phyloP scores from a whole-genome alignment of 495 filamentous ascomycete genomes.

The Penicillium silybi region DNA sequence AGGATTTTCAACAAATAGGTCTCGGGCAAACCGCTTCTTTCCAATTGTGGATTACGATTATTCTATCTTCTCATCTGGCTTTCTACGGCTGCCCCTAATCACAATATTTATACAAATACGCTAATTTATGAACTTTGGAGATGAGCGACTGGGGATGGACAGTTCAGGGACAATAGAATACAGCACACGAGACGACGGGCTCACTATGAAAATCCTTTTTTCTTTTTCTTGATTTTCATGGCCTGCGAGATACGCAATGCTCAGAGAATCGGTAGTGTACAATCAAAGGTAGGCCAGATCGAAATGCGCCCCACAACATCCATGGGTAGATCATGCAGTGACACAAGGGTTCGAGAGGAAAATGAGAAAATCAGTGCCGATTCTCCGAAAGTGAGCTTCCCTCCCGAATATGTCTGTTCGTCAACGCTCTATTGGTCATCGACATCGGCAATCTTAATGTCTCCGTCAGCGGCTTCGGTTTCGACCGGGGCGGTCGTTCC shows the following conservation, averaged over 20 bases:
- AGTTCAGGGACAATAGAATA: background rate
- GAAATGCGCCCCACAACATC: background rate
- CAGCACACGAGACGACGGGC: background rate
- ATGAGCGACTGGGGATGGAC: too few species aligned
- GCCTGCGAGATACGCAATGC: background rate
- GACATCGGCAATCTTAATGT: constrained; percentile 30
- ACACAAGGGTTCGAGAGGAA: constrained; percentile 2
- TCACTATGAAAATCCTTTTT: background rate
- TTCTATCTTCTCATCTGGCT: background rate
- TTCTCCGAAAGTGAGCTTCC: background rate
- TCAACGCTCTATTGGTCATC: constrained; percentile 16
- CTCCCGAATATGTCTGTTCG: background rate
- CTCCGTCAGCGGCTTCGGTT: constrained; percentile 21
- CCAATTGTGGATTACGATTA: background rate
- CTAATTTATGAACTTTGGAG: background rate
- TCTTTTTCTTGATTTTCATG: constrained; percentile 3
- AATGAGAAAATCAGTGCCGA: background rate
- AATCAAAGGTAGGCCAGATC: constrained; percentile 2
- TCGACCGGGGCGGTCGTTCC: constrained; percentile 33
- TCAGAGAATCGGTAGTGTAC: constrained; percentile 10
- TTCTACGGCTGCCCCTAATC: background rate
- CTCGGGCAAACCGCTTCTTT: background rate
- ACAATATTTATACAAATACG: background rate
- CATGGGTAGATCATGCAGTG: constrained; percentile 2
- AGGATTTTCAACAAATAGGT: background rate